These are phyloP conservation scores for Vigna radiata DNA, from an alignment of 306 rosid genomes.

Conservation along the genomic window DNA sequence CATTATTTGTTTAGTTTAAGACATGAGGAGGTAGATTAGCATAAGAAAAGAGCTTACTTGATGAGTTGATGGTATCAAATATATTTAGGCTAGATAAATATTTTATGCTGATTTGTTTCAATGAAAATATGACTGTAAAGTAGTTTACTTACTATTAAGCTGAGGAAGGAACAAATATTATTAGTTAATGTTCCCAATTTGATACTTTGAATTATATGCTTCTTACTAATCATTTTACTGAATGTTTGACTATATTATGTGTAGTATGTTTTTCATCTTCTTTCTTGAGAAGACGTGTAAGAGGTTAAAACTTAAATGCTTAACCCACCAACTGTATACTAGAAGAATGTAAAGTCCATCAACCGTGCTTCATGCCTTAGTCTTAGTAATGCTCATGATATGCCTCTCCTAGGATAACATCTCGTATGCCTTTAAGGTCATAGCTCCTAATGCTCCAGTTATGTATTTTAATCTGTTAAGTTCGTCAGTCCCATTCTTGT, in stretches of 20 bases:
- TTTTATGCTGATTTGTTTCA: slow-evolving; percentile 15
- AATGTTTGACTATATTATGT: background rate
- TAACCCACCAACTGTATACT: background rate
- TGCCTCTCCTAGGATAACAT: slow-evolving; percentile 22
- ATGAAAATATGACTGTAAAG: slow-evolving; percentile 7
- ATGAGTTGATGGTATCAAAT: slow-evolving; percentile 4
- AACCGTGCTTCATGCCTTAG: slow-evolving; percentile 15
- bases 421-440: slow-evolving; percentile 5
- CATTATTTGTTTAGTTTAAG: slow-evolving; percentile 1
- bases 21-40: background rate
- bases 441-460: slow-evolving; percentile 2
- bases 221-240: background rate
- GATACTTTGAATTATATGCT: background rate
- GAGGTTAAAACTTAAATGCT: too few relatives aligned
- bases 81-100: slow-evolving; percentile 12
- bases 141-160: too few relatives aligned
- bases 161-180: background rate
- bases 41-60: slow-evolving; percentile 6
- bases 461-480: background rate
- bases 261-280: background rate
- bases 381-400: slow-evolving; percentile 11
- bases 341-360: background rate
- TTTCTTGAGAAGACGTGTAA: too few relatives aligned
- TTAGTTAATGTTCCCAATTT: background rate
- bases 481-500: background rate